Base-by-base conservation (phyloP, 1,284 basidiomycete genomes). In the Rhodotorula sp. region DNA sequence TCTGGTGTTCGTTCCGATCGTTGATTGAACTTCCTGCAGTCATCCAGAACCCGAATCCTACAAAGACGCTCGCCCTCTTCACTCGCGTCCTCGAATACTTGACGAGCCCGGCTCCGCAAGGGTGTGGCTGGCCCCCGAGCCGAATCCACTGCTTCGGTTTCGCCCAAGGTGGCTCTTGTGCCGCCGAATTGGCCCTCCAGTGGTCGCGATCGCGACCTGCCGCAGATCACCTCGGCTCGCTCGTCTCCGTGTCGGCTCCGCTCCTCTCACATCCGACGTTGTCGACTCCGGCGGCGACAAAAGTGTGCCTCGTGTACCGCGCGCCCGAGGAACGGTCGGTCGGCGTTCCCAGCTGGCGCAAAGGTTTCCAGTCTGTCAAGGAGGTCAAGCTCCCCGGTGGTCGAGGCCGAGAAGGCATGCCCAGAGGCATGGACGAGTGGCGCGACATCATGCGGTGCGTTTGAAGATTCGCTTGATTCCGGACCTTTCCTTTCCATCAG, bases 141-240 rank as follows among this genome's bases (percentile, higher is more conserved):
- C 56, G 66, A 2, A 77, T 83, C 6, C 81, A 83, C 69, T 50
- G 81, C 1, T 81, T 83, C 59, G 82, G 82, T 1, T 82, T 79
- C 64, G 80, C 77, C 0, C 82, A 83, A 71, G 82, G 82, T 23
- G 82, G 78, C 12, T 77, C 77, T 0, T 71, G 78, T 26, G 80
- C 79, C 0, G 75, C 78, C 3, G 81, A 83, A 60, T 69, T 80
- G 3, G 69, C 77, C 3, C 74, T 80, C 16, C 45, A 63, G 2
- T 78, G 63, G 58, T 21, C 64, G 2, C 58, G 64, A 1, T n/a
- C 65, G 14, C 28, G 21, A 15, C 56, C 65, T 2, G 31, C 23
- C 16, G 31, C 52, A 16, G 52, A 28, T 7, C 60, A 66, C 45
- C 64, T 74, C 31, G 75, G 61, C 18, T 65, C 64, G 4, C n/a